Conservation (phyloP, 306 rosid species). For the Trifolium subterraneum region DNA sequence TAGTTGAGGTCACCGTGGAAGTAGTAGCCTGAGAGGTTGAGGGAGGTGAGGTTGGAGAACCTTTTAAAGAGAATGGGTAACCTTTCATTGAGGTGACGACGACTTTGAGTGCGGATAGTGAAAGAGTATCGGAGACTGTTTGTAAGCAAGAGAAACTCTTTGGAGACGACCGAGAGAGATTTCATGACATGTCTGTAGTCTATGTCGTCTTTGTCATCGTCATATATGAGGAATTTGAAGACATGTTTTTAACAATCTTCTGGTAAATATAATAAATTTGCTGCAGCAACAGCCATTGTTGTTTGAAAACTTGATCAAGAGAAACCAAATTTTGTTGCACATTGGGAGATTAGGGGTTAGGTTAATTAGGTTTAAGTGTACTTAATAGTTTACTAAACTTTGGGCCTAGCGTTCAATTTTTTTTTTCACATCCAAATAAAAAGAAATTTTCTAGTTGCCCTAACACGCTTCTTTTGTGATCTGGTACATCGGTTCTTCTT, state of each 20-base stretch:
- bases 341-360: too few species aligned
- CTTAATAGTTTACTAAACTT: too few species aligned
- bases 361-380: too few species aligned
- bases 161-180: conserved; percentile 47
- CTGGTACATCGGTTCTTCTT: too few species aligned
- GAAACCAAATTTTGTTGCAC: too few species aligned
- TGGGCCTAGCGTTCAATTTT: too few species aligned
- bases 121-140: conserved; percentile 48
- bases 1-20: conserved; percentile 6
- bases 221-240: conserved; percentile 6
- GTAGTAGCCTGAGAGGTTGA: conserved; percentile 44
- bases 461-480: too few species aligned
- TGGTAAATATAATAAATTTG: conserved; percentile 27
- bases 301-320: too few species aligned
- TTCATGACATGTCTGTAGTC: not conserved
- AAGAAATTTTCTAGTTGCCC: too few species aligned
- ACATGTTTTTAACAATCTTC: conserved; percentile 74
- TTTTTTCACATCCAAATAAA: too few species aligned
- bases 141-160: conserved; percentile 61
- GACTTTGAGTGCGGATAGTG: not conserved
- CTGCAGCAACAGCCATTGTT: not conserved
- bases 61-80: conserved; percentile 11
- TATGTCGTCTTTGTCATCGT: not conserved
- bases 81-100: too few species aligned
- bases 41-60: conserved; percentile 45